Evolutionary conservation across 805 yeast species (phyloP).

Genomic region (Nakazawaea molendinolei): DNA sequence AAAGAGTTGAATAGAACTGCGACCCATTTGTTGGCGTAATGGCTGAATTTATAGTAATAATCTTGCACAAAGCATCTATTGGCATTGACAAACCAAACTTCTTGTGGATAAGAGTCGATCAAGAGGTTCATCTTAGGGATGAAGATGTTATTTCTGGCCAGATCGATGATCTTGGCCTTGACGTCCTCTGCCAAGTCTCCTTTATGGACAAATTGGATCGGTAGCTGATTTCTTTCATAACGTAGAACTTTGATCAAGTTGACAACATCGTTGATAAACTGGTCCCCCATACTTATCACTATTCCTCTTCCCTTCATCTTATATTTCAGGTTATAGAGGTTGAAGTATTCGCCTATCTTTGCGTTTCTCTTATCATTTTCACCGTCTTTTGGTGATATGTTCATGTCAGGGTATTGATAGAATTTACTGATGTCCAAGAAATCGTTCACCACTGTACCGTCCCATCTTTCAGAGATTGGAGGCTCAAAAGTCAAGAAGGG

Average conservation of each 20-base stretch:
- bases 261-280: constrained; percentile 37
- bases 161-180: constrained; percentile 26
- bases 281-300: constrained; percentile 44
- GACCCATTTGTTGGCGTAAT: constrained; percentile 40
- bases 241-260: constrained; percentile 43
- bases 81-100: constrained; percentile 27
- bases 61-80: constrained; percentile 21
- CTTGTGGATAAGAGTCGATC: constrained; percentile 17
- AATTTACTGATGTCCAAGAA: constrained; percentile 9
- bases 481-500: constrained; percentile 21
- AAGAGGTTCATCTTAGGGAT: constrained; percentile 3
- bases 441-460: constrained; percentile 9
- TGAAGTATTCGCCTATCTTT: constrained; percentile 13
- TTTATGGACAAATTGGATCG: constrained; percentile 40
- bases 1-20: constrained; percentile 54
- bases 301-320: constrained; percentile 42
- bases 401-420: constrained; percentile 13
- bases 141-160: constrained; percentile 24
- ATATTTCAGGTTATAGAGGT: constrained; percentile 22
- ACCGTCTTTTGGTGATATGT: constrained; percentile 13
- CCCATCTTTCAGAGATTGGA: constrained; percentile 21
- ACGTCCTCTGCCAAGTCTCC: constrained; percentile 31
- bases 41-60: constrained; percentile 20
- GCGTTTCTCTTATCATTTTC: neutral
- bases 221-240: constrained; percentile 40